Percentiles rank a stretch among this genome's conserved stretches.
Conservation (phyloP, 495 filamentous ascomycete species). For the Penicillium silybi region DNA sequence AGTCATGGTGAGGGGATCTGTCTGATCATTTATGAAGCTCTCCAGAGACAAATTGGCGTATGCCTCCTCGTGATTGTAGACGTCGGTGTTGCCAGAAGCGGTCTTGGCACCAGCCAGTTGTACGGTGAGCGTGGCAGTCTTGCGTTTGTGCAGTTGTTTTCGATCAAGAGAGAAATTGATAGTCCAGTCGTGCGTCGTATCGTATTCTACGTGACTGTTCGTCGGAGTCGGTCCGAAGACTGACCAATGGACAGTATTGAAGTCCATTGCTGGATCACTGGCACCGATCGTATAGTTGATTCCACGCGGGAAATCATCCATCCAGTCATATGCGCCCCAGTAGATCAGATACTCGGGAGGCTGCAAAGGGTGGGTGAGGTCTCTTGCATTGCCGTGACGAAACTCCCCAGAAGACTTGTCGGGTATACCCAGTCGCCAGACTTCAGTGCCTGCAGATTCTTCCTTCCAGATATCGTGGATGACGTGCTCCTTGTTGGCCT, state of each 20-base stretch:
- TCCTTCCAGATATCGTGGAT: slow-evolving; percentile 39
- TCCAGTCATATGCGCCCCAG: slow-evolving; percentile 54
- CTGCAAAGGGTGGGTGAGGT: slow-evolving; percentile 40
- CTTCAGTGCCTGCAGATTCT: slow-evolving; percentile 47
- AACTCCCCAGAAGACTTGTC: slow-evolving; percentile 55
- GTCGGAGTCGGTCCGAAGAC: slow-evolving; percentile 47
- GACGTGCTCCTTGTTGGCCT: slow-evolving; percentile 27
- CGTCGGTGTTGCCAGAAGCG: slow-evolving; percentile 53
- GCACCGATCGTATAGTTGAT: slow-evolving; percentile 49
- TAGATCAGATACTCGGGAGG: slow-evolving; percentile 51
- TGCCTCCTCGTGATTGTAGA: slow-evolving; percentile 42
- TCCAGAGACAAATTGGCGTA: slow-evolving; percentile 41
- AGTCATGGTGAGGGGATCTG: slow-evolving; percentile 20
- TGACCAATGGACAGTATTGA: slow-evolving; percentile 55
- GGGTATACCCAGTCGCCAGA: slow-evolving; percentile 53
- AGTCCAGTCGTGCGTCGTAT: slow-evolving; percentile 49
- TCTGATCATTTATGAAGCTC: slow-evolving; percentile 26
- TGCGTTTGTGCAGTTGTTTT: slow-evolving; percentile 16
- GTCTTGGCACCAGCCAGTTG: slow-evolving; percentile 56
- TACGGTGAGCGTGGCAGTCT: slow-evolving; percentile 49
- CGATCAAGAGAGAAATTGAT: slow-evolving; percentile 44
- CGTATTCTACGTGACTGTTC: slow-evolving; percentile 32
- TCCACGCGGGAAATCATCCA: slow-evolving; percentile 47
- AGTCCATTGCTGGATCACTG: slow-evolving; percentile 38
- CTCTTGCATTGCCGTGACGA: slow-evolving; percentile 43